Base-by-base conservation (phyloP, 768 basidiomycete genomes). In the Leucogyrophana mollusca region DNA sequence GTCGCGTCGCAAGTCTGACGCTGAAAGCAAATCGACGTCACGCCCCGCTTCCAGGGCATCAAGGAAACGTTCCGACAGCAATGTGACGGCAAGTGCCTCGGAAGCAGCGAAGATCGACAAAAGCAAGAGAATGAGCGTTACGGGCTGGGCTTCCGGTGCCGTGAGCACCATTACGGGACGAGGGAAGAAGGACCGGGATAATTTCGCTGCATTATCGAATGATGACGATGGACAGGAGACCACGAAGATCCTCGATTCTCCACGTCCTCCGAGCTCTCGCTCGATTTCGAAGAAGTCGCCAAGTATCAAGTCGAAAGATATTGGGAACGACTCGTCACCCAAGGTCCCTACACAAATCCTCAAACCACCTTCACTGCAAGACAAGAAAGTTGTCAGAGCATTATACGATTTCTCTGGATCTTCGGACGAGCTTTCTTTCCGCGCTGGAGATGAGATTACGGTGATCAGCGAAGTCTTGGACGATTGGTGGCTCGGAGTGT, bases 401-500 rank as follows among this genome's bases (percentile, higher is more conserved):
- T 56, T 87, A 53, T 82, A 86, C 58, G 86, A 88, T 62, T 94
- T 91, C 62, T 64, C 70, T 0, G 88, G 82, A 3, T 83, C 83
- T 2, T 68, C 79, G 2, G 92, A 94, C 54, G 93, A 95, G 62
- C 71, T 96, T 30, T 76, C 76, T 34, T 85, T 95, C 69, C 76
- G 70, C 47, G 69, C 74, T 4, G 93, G 91, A 1, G 84, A 86
- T 33, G 80, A 90, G 54, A 86, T 96, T 46, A 64, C 74, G 11
- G 83, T 94, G 22, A 55, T 90, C 22, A 83, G 82, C 25, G 90
- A 94, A 61, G 88, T 93, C 1, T 71, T 91, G 25, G 87, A 90
- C 51, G 91, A 82, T 49, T 94, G 93, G 93, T 94, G 90, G 87
- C 79, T 92, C 71, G 93, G 92, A 6, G 82, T 87, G 59, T 61